Conservation (phyloP, 495 filamentous ascomycete genomes). For the Penicillium macrosclerotiorum region DNA sequence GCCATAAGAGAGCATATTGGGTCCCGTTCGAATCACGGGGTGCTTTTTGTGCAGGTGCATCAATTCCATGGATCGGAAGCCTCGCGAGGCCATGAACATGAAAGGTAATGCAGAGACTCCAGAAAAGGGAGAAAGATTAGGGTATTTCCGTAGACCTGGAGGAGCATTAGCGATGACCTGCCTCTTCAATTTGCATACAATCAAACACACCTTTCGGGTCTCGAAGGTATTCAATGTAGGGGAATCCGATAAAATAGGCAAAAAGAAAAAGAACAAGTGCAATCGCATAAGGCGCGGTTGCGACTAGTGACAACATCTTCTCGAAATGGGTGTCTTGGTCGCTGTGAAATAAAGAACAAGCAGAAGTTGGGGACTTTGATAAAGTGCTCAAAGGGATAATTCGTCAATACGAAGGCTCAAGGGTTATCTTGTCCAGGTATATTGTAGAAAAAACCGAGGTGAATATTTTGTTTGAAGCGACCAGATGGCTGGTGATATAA, state of each 20-base stretch:
- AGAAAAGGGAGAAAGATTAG: conserved; percentile 41
- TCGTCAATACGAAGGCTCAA: neutral
- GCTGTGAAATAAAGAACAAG: neutral
- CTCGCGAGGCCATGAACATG: conserved; percentile 39
- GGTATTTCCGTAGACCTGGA: conserved; percentile 48
- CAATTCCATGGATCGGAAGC: conserved; percentile 44
- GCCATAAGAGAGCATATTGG: conserved; percentile 51
- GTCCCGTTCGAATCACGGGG: conserved; percentile 51
- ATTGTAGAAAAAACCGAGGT: neutral
- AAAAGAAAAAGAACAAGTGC: conserved; percentile 23
- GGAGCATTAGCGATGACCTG: no score
- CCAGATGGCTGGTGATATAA: conserved; percentile 5
- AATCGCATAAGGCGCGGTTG: conserved; percentile 28
- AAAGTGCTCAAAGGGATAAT: neutral
- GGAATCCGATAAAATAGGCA: conserved; percentile 40
- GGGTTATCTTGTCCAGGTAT: neutral
- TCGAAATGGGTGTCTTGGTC: neutral
- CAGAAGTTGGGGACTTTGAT: neutral
- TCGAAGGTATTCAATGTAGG: conserved; percentile 42
- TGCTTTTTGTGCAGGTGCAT: conserved; percentile 40
- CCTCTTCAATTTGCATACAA: neutral
- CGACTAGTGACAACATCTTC: conserved; percentile 23
- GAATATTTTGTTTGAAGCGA: neutral
- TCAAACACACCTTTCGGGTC: conserved; percentile 40
- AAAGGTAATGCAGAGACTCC: conserved; percentile 47